Percentiles rank a stretch among this genome's conserved stretches.
Evolutionary conservation across 352 stramenopile species (phyloP).

Genomic region (Phytophthora nicotianae): DNA sequence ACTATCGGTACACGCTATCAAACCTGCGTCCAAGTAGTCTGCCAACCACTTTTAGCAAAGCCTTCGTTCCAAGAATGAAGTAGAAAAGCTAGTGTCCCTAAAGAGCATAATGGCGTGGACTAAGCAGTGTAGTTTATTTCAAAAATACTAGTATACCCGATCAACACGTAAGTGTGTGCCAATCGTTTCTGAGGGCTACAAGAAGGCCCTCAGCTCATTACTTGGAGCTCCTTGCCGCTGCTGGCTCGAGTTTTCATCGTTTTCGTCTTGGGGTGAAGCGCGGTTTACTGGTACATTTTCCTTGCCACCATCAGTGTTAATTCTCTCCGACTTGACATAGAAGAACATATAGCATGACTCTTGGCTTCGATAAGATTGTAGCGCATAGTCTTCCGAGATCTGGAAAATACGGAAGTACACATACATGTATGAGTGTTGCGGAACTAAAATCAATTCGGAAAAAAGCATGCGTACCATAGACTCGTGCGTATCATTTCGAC

Average conservation of each 20-base stretch:
- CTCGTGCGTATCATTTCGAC: slow-evolving; percentile 86
- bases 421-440: background rate
- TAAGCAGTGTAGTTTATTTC: slow-evolving; percentile 32
- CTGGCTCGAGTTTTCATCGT: slow-evolving; percentile 25
- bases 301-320: slow-evolving; percentile 47
- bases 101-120: slow-evolving; percentile 8
- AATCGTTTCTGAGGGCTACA: slow-evolving; percentile 27
- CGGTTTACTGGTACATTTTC: slow-evolving; percentile 60
- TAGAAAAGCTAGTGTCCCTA: background rate
- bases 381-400: slow-evolving; percentile 81
- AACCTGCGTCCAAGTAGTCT: background rate
- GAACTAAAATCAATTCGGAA: background rate
- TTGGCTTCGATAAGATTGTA: slow-evolving; percentile 74
- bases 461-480: slow-evolving; percentile 52
- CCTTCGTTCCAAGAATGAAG: slow-evolving; percentile 17
- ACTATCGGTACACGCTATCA: background rate
- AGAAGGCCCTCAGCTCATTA: slow-evolving; percentile 37
- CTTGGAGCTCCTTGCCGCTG: slow-evolving; percentile 20
- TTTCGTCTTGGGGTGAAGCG: slow-evolving; percentile 23
- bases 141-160: slow-evolving; percentile 42
- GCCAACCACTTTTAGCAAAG: too few relatives aligned
- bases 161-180: slow-evolving; percentile 18
- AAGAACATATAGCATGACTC: slow-evolving; percentile 91
- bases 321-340: slow-evolving; percentile 62
- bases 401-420: too few relatives aligned